These are phyloP conservation scores for Phytophthora pisi DNA, from an alignment of 352 stramenopile species.

Conservation along the genomic window DNA sequence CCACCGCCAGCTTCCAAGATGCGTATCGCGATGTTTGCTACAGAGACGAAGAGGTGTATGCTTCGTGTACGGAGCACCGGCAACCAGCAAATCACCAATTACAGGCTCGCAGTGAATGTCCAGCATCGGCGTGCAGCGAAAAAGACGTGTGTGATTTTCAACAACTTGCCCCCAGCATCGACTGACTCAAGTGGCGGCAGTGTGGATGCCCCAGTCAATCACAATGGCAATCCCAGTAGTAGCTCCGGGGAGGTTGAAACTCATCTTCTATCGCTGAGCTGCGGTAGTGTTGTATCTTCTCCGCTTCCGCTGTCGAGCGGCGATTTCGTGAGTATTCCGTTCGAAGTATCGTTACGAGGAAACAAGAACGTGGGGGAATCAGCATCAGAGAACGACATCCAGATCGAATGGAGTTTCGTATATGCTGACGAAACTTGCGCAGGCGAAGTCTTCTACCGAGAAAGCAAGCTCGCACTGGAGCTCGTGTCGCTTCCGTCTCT, in stretches of 20 bases:
- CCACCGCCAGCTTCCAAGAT: constrained; percentile 17
- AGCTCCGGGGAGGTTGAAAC: constrained; percentile 20
- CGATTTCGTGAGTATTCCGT: constrained; percentile 44
- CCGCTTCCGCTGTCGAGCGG: constrained; percentile 39
- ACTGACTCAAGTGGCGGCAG: not conserved
- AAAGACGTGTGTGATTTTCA: constrained; percentile 50
- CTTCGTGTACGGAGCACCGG: constrained; percentile 60
- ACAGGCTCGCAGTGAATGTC: constrained; percentile 42
- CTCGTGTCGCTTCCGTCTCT: constrained; percentile 63
- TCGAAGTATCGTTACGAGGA: constrained; percentile 41
- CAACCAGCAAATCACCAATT: constrained; percentile 47
- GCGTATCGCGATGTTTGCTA: constrained; percentile 69
- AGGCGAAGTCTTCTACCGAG: constrained; percentile 49
- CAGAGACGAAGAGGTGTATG: constrained; percentile 64
- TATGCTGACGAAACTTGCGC: constrained; percentile 45
- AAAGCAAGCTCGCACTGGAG: constrained; percentile 54
- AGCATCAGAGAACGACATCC: constrained; percentile 39
- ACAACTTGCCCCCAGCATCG: constrained; percentile 38
- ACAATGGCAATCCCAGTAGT: not conserved
- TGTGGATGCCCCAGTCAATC: not conserved
- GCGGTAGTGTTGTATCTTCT: constrained; percentile 24
- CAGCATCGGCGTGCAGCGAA: constrained; percentile 35
- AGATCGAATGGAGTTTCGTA: constrained; percentile 71
- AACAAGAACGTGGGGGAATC: constrained; percentile 17
- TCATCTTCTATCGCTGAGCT: constrained; percentile 25